phyloP scores from a whole-genome alignment of 2,329 filamentous ascomycete genomes.

The Xylaria sp. region DNA sequence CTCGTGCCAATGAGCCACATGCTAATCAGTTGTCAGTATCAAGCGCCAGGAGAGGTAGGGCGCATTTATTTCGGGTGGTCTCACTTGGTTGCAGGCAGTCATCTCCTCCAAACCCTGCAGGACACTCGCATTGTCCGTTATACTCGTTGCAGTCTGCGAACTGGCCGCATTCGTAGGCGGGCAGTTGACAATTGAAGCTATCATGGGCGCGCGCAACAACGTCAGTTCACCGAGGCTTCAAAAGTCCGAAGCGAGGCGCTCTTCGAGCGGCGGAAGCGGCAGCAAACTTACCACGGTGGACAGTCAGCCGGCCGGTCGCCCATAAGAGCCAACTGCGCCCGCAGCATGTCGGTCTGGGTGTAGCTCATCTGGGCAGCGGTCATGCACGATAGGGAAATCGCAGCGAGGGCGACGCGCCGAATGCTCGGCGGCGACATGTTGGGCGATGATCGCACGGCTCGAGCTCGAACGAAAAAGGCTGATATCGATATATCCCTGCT shows the following conservation, averaged over 20 bases:
- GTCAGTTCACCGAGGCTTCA: slow-evolving; percentile 37
- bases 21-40: slow-evolving; percentile 57
- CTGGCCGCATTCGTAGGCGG: slow-evolving; percentile 90
- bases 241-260: not conserved
- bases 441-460: slow-evolving; percentile 16
- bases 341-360: slow-evolving; percentile 69
- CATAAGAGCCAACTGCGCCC: slow-evolving; percentile 75
- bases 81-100: slow-evolving; percentile 86
- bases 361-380: slow-evolving; percentile 62
- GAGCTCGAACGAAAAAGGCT: not conserved
- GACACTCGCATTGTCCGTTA: slow-evolving; percentile 93
- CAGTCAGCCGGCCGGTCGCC: slow-evolving; percentile 80
- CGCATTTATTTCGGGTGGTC: slow-evolving; percentile 41
- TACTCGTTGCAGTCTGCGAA: slow-evolving; percentile 89
- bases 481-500: not conserved
- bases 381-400: slow-evolving; percentile 43
- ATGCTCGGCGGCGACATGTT: slow-evolving; percentile 45
- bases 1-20: slow-evolving; percentile 87
- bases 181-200: slow-evolving; percentile 98
- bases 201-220: slow-evolving; percentile 39
- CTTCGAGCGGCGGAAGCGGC: slow-evolving; percentile 16
- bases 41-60: slow-evolving; percentile 5
- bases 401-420: slow-evolving; percentile 42
- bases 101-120: slow-evolving; percentile 90
- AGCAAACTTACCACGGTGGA: slow-evolving; percentile 73